phyloP scores from a whole-genome alignment of 345 rosid genomes.

The Lenwebbia sp. region DNA sequence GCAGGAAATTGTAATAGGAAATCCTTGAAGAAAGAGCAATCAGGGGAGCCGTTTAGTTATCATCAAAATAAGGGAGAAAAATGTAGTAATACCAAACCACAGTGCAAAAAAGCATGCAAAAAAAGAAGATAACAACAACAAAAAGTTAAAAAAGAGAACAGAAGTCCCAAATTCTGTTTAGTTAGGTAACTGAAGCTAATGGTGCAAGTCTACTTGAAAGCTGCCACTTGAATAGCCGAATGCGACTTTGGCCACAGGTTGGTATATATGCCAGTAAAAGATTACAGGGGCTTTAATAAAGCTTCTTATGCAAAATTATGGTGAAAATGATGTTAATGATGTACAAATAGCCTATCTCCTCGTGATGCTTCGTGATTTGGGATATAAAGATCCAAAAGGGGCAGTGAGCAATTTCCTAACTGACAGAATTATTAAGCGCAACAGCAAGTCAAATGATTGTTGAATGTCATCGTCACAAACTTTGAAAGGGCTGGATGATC shows the following conservation, averaged over 20 bases:
- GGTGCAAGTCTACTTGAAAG: background rate
- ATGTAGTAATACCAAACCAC: background rate
- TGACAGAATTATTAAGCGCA: background rate
- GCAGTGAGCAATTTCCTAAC: background rate
- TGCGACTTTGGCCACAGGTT: background rate
- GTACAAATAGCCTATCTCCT: background rate
- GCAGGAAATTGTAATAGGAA: background rate
- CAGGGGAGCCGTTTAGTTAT: background rate
- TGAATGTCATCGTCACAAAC: background rate
- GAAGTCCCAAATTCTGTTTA: background rate
- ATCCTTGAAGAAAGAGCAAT: background rate
- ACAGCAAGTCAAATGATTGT: background rate
- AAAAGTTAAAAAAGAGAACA: background rate
- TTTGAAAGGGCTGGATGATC: background rate
- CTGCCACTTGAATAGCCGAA: background rate
- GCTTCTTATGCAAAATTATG: background rate
- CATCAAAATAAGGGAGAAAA: background rate
- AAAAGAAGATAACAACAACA: background rate
- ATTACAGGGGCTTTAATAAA: background rate
- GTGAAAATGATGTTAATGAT: background rate
- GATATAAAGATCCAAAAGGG: background rate
- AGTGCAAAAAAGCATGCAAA: background rate
- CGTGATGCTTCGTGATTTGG: background rate
- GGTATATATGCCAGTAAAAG: background rate
- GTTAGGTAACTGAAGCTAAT: background rate